Evolutionary conservation across 2,329 filamentous ascomycete genomes (phyloP).

Genomic region (Fusarium tuaranense): DNA sequence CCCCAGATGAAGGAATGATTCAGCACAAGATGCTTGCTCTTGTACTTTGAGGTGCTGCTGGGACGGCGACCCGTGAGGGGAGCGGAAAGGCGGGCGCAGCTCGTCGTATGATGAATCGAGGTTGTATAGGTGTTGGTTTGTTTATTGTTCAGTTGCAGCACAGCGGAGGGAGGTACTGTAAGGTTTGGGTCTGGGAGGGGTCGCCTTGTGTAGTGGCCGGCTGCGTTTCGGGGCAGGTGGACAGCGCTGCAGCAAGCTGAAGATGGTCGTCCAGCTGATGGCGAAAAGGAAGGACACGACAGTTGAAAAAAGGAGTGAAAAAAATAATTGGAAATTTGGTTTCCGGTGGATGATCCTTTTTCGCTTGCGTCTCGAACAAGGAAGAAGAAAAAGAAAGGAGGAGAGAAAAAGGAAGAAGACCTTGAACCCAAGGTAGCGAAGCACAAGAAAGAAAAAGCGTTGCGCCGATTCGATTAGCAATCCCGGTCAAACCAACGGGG

Average conservation of each 20-base stretch:
- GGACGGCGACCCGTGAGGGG: background rate
- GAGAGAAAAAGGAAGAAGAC: conserved; percentile 9
- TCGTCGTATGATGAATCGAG: conserved; percentile 7
- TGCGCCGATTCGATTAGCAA: conserved; percentile 36
- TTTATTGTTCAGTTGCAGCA: conserved; percentile 18
- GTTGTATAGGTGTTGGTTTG: conserved; percentile 4
- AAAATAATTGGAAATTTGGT: background rate
- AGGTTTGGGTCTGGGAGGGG: conserved; percentile 24
- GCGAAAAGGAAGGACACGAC: background rate
- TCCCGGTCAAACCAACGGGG: conserved; percentile 32
- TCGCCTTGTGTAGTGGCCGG: conserved; percentile 15
- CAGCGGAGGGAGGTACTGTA: background rate
- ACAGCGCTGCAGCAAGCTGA: conserved; percentile 11
- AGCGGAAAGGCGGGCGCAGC: background rate
- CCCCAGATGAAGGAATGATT: background rate
- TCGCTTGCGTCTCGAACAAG: conserved; percentile 5
- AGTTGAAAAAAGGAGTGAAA: background rate
- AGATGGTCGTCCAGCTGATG: conserved; percentile 5
- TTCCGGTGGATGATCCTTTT: background rate
- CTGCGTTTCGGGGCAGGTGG: conserved; percentile 14
- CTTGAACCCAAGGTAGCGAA: conserved; percentile 5
- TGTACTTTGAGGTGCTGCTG: background rate
- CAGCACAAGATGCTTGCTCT: conserved; percentile 1
- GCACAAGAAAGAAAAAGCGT: conserved; percentile 26
- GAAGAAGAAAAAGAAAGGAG: conserved; percentile 2